A percentile compares a stretch with the other conserved stretches of the same genome.
Conservation (phyloP, 2,329 filamentous ascomycete species). For the Neurospora sp. region DNA sequence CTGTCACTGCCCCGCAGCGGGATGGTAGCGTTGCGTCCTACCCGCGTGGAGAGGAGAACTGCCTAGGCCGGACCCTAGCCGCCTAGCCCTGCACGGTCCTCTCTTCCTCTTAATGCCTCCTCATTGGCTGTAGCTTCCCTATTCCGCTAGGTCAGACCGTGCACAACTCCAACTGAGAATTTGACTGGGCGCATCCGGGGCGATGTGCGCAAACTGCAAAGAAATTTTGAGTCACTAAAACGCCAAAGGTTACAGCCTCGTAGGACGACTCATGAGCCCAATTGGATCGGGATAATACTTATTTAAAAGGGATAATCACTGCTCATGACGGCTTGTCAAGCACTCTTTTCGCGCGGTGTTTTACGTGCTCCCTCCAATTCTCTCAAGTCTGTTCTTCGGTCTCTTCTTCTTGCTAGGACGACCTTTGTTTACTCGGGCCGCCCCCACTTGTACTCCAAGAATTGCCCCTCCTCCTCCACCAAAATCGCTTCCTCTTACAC, state of each 20-base stretch:
- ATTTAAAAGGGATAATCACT: not conserved
- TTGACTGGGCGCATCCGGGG: not conserved
- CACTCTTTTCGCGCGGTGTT: not conserved
- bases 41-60: not conserved
- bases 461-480: not conserved
- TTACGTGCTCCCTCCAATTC: not conserved
- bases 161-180: not conserved
- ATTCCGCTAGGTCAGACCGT: rapidly evolving
- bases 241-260: not conserved
- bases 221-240: not conserved
- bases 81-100: not conserved
- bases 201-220: not conserved
- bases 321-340: not conserved
- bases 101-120: no score
- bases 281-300: not conserved
- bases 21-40: not conserved
- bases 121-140: not conserved
- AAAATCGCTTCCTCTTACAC: not conserved
- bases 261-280: not conserved
- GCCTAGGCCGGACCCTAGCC: not conserved
- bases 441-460: conserved; percentile 1
- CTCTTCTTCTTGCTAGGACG: not conserved
- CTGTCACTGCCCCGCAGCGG: not conserved
- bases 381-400: not conserved
- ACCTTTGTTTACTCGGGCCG: not conserved